Conservation (phyloP, 768 basidiomycete genomes). For the Suillus occidentalis region DNA sequence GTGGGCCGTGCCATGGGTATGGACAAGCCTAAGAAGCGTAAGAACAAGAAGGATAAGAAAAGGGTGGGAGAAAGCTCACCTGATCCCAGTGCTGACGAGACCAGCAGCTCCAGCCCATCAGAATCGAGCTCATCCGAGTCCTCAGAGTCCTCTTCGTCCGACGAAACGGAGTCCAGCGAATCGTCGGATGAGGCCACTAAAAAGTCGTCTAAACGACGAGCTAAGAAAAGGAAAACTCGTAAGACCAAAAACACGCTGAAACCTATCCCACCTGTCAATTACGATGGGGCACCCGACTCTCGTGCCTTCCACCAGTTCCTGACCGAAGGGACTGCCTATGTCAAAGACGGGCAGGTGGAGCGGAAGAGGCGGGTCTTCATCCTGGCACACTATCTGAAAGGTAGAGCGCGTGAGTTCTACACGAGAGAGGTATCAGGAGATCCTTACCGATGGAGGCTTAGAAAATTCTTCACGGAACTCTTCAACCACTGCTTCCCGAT, state of each 20-base stretch:
- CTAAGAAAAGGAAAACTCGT: not conserved
- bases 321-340: conserved; percentile 22
- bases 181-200: no score
- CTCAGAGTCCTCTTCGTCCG: no score
- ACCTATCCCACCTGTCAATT: conserved; percentile 25
- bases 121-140: no score
- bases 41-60: no score
- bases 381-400: conserved; percentile 31
- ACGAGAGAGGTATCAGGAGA: conserved; percentile 26
- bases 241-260: conserved; percentile 16
- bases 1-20: no score
- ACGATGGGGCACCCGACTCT: conserved; percentile 27
- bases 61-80: no score
- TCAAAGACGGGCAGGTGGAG: conserved; percentile 20
- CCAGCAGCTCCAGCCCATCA: no score
- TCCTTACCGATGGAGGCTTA: conserved; percentile 26
- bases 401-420: conserved; percentile 35
- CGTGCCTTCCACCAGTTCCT: conserved; percentile 27
- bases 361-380: conserved; percentile 18
- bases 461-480: conserved; percentile 32
- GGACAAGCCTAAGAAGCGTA: no score
- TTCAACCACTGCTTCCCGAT: conserved; percentile 40
- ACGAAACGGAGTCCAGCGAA: no score
- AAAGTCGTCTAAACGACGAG: not conserved
- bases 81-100: no score